Conservation (phyloP, 2,329 filamentous ascomycete species). For the Septoria petroselini region DNA sequence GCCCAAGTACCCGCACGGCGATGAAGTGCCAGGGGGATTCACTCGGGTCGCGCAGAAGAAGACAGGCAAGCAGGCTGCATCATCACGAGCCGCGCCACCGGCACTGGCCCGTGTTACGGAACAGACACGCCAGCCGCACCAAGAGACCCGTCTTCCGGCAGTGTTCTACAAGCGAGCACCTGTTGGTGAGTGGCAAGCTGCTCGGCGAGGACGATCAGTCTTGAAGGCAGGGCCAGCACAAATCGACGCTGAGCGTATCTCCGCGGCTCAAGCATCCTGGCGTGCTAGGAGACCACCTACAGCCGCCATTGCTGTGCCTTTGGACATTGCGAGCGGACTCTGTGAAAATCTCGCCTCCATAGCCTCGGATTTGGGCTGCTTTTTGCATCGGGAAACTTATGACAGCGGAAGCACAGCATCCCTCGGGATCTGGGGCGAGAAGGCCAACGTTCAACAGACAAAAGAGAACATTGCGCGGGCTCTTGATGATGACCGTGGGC, state of each 20-base stretch:
- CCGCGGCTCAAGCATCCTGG: conserved; percentile 24
- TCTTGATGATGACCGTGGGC: conserved; percentile 1
- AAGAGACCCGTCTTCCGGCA: too few species aligned
- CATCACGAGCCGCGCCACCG: too few species aligned
- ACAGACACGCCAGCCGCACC: too few species aligned
- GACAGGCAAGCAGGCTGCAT: too few species aligned
- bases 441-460: conserved; percentile 18
- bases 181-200: conserved; percentile 4
- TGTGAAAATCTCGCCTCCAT: conserved; percentile 15
- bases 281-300: conserved; percentile 17
- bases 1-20: background rate
- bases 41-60: background rate
- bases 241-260: conserved; percentile 13
- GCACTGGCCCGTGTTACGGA: too few species aligned
- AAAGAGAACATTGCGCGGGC: conserved; percentile 18
- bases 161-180: too few species aligned
- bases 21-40: background rate
- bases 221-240: background rate
- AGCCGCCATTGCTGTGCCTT: conserved; percentile 25
- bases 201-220: background rate
- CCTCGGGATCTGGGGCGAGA: conserved; percentile 34
- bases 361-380: conserved; percentile 27
- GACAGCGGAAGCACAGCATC: conserved; percentile 7
- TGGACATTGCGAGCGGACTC: conserved; percentile 19
- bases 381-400: conserved; percentile 21